These are phyloP conservation scores for Aureobasidium sp. DNA, from an alignment of 2,329 filamentous ascomycete genomes.

Conservation along the genomic window DNA sequence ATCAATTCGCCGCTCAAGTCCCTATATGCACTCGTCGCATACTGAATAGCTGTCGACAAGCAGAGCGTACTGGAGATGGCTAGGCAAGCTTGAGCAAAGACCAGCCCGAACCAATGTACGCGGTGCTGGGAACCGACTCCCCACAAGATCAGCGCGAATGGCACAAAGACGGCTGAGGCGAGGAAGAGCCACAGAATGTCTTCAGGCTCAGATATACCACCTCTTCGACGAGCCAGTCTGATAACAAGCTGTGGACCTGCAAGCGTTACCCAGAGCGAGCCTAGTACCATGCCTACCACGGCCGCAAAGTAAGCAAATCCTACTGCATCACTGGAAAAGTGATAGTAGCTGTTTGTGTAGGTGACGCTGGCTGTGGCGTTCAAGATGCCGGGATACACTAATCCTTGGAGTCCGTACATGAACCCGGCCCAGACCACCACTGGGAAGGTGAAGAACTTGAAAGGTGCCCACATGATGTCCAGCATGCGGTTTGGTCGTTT, in stretches of 20 bases:
- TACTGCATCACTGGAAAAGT: constrained; percentile 25
- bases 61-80: constrained; percentile 16
- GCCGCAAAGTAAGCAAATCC: constrained; percentile 25
- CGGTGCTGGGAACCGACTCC: not conserved
- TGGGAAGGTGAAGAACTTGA: constrained; percentile 13
- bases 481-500: constrained; percentile 35
- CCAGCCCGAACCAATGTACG: constrained; percentile 15
- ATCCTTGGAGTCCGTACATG: constrained; percentile 13
- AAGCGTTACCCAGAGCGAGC: constrained; percentile 27
- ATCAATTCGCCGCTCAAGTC: constrained; percentile 39
- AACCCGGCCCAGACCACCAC: constrained; percentile 12
- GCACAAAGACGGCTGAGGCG: constrained; percentile 2
- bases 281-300: constrained; percentile 21
- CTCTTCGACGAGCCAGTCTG: constrained; percentile 32
- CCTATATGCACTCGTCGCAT: constrained; percentile 6
- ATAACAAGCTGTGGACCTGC: constrained; percentile 23
- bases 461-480: constrained; percentile 24
- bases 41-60: constrained; percentile 9
- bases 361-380: constrained; percentile 13
- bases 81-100: constrained; percentile 24
- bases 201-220: constrained; percentile 34
- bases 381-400: constrained; percentile 13
- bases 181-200: constrained; percentile 33
- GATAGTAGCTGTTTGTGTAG: constrained; percentile 25
- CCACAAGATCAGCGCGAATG: constrained; percentile 6